These are phyloP conservation scores for Geotrichum bryndzae DNA, from an alignment of 1,139 yeast species.

Conservation along the genomic window DNA sequence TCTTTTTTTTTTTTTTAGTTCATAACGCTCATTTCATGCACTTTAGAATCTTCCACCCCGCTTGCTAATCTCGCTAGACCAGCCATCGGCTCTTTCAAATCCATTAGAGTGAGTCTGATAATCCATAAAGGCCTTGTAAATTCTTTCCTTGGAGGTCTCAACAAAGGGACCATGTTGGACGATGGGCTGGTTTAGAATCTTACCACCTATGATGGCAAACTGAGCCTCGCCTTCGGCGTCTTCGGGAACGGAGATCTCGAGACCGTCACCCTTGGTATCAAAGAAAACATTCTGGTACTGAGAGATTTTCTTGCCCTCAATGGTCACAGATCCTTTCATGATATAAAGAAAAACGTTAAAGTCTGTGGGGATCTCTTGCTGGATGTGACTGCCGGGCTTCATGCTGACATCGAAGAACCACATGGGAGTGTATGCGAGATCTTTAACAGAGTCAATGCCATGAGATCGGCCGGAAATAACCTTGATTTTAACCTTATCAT, in stretches of 20 bases:
- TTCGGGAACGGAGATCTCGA: constrained; percentile 27
- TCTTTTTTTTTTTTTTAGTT: neutral
- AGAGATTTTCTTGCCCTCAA: constrained; percentile 38
- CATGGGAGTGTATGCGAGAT: constrained; percentile 74
- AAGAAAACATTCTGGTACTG: constrained; percentile 48
- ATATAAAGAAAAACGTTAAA: constrained; percentile 66
- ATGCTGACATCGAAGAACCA: constrained; percentile 63
- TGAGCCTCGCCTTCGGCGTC: constrained; percentile 38
- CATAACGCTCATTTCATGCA: neutral
- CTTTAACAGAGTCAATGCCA: constrained; percentile 67
- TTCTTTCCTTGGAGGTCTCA: constrained; percentile 56
- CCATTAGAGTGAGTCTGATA: constrained; percentile 66
- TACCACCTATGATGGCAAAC: constrained; percentile 71
- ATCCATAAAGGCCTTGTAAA: constrained; percentile 62
- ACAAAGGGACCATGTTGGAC: constrained; percentile 91
- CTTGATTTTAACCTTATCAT: constrained; percentile 60
- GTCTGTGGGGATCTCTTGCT: constrained; percentile 52
- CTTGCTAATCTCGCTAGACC: constrained; percentile 60
- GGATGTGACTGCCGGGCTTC: constrained; percentile 62
- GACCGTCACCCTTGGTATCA: constrained; percentile 29
- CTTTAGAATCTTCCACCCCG: neutral
- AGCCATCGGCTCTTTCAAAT: constrained; percentile 60
- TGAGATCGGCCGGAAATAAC: constrained; percentile 74
- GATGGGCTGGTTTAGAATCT: constrained; percentile 65
- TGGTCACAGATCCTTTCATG: constrained; percentile 51